phyloP scores from a whole-genome alignment of 1,139 yeast species.

The Hyphopichia burtonii region DNA sequence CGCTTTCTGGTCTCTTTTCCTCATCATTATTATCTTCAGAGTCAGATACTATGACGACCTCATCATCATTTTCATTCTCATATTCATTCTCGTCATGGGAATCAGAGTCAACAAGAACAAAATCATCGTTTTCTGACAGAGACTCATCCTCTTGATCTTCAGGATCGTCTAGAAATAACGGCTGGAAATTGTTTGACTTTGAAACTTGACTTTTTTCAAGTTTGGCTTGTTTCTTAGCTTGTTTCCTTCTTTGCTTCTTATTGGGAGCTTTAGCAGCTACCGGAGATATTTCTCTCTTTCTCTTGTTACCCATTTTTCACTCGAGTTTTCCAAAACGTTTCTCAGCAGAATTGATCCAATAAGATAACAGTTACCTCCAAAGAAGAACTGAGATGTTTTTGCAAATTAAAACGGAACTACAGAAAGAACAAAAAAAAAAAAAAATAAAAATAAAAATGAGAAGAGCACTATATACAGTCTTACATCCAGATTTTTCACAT shows the following conservation, averaged over 20 bases:
- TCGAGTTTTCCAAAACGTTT: neutral
- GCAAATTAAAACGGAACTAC: neutral
- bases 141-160: neutral
- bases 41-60: conserved; percentile 17
- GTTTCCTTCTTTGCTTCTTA: conserved; percentile 18
- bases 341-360: no score
- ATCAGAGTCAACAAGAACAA: conserved; percentile 27
- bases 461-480: neutral
- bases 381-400: no score
- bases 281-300: conserved; percentile 18
- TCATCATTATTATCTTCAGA: conserved; percentile 2
- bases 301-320: conserved; percentile 18
- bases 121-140: conserved; percentile 15
- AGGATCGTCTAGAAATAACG: neutral
- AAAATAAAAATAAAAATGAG: conserved; percentile 5
- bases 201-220: neutral
- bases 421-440: neutral
- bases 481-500: no score
- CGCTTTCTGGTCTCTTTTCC: neutral
- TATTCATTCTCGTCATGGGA: conserved; percentile 11
- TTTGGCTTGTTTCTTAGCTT: conserved; percentile 6
- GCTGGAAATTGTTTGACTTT: neutral
- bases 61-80: conserved; percentile 11
- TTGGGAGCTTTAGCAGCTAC: conserved; percentile 13
- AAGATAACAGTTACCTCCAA: no score